phyloP scores from a whole-genome alignment of 768 basidiomycete species.

The Pulveroboletus sp. region DNA sequence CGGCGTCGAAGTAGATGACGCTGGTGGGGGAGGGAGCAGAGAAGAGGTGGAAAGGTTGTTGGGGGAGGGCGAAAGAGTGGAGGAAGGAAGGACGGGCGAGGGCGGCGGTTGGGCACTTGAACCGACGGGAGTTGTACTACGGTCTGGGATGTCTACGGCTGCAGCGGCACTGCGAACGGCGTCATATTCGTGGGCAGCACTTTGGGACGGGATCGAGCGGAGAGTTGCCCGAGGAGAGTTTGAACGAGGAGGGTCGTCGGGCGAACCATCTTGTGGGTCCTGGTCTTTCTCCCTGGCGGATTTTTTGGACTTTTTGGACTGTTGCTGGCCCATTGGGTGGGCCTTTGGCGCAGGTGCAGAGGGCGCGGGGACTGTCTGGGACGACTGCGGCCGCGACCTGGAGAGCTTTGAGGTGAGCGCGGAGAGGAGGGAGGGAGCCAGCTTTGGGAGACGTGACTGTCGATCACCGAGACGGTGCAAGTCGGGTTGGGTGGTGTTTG shows the following conservation, averaged over 20 bases:
- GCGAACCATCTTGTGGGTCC: slow-evolving; percentile 43
- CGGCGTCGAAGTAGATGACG: slow-evolving; percentile 12
- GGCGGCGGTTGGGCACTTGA: slow-evolving; percentile 37
- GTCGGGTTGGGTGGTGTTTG: slow-evolving; percentile 30
- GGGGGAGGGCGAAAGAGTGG: slow-evolving; percentile 37
- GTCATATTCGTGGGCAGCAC: slow-evolving; percentile 35
- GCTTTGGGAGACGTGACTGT: slow-evolving; percentile 44
- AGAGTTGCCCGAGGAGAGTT: slow-evolving; percentile 45
- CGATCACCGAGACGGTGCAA: slow-evolving; percentile 25
- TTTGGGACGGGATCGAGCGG: slow-evolving; percentile 39
- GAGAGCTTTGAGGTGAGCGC: slow-evolving; percentile 68
- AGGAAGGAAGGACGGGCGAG: slow-evolving; percentile 29
- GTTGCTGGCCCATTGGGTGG: slow-evolving; percentile 76
- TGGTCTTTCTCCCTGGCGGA: slow-evolving; percentile 66
- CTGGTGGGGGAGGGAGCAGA: slow-evolving; percentile 27
- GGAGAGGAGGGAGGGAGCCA: slow-evolving; percentile 82
- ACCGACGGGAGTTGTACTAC: slow-evolving; percentile 36
- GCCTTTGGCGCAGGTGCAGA: slow-evolving; percentile 35
- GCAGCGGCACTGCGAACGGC: slow-evolving; percentile 33
- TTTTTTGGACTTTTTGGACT: slow-evolving; percentile 80
- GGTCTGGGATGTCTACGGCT: slow-evolving; percentile 31
- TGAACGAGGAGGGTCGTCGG: slow-evolving; percentile 38
- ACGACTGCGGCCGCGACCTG: slow-evolving; percentile 71
- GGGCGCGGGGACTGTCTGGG: slow-evolving; percentile 63
- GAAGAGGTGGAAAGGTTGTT: slow-evolving; percentile 40